These are phyloP conservation scores for Zygosaccharomyces sapae DNA, from an alignment of 1,139 yeast genomes.

Conservation along the genomic window DNA sequence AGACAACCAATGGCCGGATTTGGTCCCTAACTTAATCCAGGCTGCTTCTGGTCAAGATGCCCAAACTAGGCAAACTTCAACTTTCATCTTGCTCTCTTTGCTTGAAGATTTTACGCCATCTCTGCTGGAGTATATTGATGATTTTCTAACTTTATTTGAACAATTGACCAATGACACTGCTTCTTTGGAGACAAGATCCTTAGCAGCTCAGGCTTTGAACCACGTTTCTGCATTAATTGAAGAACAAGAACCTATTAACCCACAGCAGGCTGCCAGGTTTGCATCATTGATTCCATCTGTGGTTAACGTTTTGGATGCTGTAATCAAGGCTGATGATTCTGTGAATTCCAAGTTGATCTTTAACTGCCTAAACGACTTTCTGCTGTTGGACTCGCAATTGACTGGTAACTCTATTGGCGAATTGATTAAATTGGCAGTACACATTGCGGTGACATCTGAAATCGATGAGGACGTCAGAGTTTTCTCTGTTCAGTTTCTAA, in stretches of 20 bases:
- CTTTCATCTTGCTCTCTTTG: slow-evolving; percentile 71
- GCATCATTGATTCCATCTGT: slow-evolving; percentile 69
- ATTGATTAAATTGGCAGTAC: slow-evolving; percentile 68
- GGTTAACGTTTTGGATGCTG: slow-evolving; percentile 76
- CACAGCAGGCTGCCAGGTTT: slow-evolving; percentile 55
- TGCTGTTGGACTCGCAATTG: slow-evolving; percentile 70
- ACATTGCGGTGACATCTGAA: slow-evolving; percentile 63
- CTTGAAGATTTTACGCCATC: slow-evolving; percentile 71
- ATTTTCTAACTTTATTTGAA: slow-evolving; percentile 66
- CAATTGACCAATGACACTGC: slow-evolving; percentile 63
- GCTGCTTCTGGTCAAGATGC: slow-evolving; percentile 63
- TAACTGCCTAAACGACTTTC: slow-evolving; percentile 78
- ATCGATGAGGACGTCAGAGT: slow-evolving; percentile 79
- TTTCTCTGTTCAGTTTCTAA: slow-evolving; percentile 80
- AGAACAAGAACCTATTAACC: slow-evolving; percentile 48
- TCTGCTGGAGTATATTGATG: slow-evolving; percentile 57
- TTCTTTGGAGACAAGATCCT: slow-evolving; percentile 70
- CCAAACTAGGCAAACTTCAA: slow-evolving; percentile 76
- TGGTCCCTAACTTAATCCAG: slow-evolving; percentile 65
- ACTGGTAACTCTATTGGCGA: slow-evolving; percentile 72
- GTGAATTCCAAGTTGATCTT: slow-evolving; percentile 73
- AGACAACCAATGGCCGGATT: slow-evolving; percentile 66
- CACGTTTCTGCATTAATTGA: slow-evolving; percentile 65
- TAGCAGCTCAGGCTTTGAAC: slow-evolving; percentile 80
- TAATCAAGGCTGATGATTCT: slow-evolving; percentile 64